Evolutionary conservation across 1,284 basidiomycete genomes (phyloP), one percentile per base, ranked within the genome.

Genomic region (Wallemia hederae): DNA sequence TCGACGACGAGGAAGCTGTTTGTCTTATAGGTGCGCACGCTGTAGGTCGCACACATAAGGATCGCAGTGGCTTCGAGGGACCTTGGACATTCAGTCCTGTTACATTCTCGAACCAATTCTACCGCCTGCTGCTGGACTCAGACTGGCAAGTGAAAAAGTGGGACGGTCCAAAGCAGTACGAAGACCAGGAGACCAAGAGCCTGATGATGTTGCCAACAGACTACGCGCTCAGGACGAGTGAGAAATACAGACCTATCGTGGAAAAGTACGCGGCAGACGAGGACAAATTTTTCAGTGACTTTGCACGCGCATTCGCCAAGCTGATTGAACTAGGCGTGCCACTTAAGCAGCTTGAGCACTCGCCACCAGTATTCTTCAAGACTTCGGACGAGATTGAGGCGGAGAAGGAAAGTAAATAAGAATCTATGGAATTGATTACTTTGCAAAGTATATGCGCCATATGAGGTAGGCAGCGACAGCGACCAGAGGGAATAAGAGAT

Each of bases 161-260:
- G 67, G 73, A 66, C 25, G 66, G 65, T 39, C 89, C 90, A 39
- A 90, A 88, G 74, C 92, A 98, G 74, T 82, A 84, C 63, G 80
- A 86, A 73, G 90, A 97, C 75, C 87, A 86, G 78, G 82, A 80
- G 72, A 90, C 89, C 58, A 78, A 78, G 67, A 73, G 78, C 34
- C 75, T 98, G 59, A 97, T 98, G 91, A 97, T 97, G 91, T 74
- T 94, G 56, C 86, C 87, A 55, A 83, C 86, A 66, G 88, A 92
- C 72, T 84, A 83, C 69, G 79, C 82, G 55, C 75, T 94, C 61
- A 75, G 77, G 63, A 79, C 81, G 70, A 89, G 92, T 75, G 91
- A 88, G 78, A 75, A 74, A 65, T 91, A 91, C 79, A 85, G 82
- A 75, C 85, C 85, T 71, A 80, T 74, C 67, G 83, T 82, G 62